Conservation (phyloP, 2,329 filamentous ascomycete species). For the Cladosporium sphaerospermum region DNA sequence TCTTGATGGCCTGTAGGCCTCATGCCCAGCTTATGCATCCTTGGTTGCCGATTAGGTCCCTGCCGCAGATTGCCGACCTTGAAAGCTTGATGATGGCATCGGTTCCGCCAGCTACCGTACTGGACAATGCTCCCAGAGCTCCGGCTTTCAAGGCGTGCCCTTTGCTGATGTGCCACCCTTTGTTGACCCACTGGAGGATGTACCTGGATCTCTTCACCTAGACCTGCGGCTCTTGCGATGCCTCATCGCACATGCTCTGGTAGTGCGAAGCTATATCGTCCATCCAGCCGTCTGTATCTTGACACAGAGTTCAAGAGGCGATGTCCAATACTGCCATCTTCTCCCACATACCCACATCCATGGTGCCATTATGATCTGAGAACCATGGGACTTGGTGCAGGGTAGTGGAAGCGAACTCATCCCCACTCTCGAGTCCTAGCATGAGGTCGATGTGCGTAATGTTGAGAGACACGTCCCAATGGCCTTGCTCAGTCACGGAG, state of each 20-base stretch:
- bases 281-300: conserved; percentile 8
- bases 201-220: conserved; percentile 1
- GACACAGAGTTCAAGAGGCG: conserved; percentile 8
- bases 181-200: conserved; percentile 2
- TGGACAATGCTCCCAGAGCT: not conserved
- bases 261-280: conserved; percentile 7
- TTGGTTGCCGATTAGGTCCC: not conserved
- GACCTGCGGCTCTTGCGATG: not conserved
- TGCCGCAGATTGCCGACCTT: conserved; percentile 4
- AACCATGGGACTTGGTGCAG: not conserved
- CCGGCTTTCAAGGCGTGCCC: not conserved
- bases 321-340: conserved; percentile 6
- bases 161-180: not conserved
- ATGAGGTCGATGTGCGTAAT: conserved; percentile 1
- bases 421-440: not conserved
- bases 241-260: not conserved
- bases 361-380: conserved; percentile 1
- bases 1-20: conserved; percentile 2
- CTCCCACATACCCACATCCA: conserved; percentile 1
- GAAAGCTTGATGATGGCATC: conserved; percentile 1
- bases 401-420: conserved; percentile 6
- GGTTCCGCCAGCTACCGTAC: not conserved
- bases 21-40: conserved; percentile 5
- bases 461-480: conserved; percentile 4
- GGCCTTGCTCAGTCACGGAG: not conserved